Evolutionary conservation across 805 yeast genomes (phyloP), one percentile per base, ranked within the genome.

Genomic region (Candida ovalis): DNA sequence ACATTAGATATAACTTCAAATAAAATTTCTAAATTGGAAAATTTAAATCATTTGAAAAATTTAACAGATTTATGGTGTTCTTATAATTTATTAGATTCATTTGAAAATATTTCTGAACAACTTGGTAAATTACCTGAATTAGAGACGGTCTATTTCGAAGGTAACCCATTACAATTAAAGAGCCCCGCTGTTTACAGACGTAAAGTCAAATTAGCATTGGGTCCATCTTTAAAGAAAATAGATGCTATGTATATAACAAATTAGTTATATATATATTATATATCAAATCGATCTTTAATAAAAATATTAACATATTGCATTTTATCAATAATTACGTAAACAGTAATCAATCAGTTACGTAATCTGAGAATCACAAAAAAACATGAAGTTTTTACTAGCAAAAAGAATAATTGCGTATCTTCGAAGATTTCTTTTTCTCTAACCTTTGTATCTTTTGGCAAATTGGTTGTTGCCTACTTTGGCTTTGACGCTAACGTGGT

Each of bases 41-140:
- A 85, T 54, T 56, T 94, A 45, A 67, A 72, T 1, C 94, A 86
- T 56, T 74, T 94, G 49, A 64, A 55, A 0, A 60, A 83, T n/a
- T 73, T 94, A 49, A 90, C 96, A 8, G 99, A 94, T 66, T 72
- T 94, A 46, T 94, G 99, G 99, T 89, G 95, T 23, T 86, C 96
- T 0, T 79, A 80, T 59, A 94, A 92, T 66, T 66, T 78, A 57
- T 65, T 94, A 21, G 76, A 79, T 30, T 72, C 80, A 37, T 91
- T 87, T 66, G 81, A 82, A 30, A 84, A 88, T 44, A 69, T 94
- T 41, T 82, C 80, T 44, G 64, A 75, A 19, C 83, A 88, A 61
- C 74, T 94, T 50, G 80, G 82, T 13, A 70, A 71, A 36, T 70
- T 88, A 44, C 77, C 80, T 1, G 71, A 77, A 5, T 71, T 94